These are phyloP conservation scores for Podila epicladia DNA, from an alignment of 192 early-diverging fungal genomes.

Conservation along the genomic window DNA sequence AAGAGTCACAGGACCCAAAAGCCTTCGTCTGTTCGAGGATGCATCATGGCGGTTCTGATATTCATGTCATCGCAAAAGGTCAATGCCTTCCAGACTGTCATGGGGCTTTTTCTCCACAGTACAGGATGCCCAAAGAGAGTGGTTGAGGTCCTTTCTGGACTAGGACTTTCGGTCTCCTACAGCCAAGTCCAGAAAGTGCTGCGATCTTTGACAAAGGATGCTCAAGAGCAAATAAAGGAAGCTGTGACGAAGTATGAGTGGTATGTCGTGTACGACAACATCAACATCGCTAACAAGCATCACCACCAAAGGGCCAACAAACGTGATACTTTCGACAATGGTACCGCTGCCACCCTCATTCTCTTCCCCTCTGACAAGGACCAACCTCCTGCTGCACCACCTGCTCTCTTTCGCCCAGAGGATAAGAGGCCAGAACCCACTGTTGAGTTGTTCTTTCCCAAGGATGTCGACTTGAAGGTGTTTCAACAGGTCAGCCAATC, in stretches of 20 bases:
- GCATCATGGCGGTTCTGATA: conserved; percentile 17
- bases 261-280: conserved; percentile 22
- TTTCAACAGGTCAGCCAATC: conserved; percentile 3
- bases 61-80: conserved; percentile 15
- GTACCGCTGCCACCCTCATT: conserved; percentile 19
- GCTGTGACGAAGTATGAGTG: neutral
- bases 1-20: conserved; percentile 8
- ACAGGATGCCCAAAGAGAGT: conserved; percentile 17
- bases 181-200: conserved; percentile 8
- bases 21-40: conserved; percentile 19
- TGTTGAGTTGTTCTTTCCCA: conserved; percentile 18
- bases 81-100: conserved; percentile 20
- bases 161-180: conserved; percentile 21
- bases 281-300: conserved; percentile 19
- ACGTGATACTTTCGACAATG: conserved; percentile 21
- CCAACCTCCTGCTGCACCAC: conserved; percentile 6
- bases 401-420: conserved; percentile 18
- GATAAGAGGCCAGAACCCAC: neutral
- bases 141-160: conserved; percentile 5
- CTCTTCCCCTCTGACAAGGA: conserved; percentile 11
- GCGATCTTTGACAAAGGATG: conserved; percentile 21
- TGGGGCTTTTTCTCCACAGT: conserved; percentile 18
- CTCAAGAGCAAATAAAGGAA: conserved; percentile 1
- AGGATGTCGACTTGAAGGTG: conserved; percentile 10
- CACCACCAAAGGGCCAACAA: conserved; percentile 16